Evolutionary conservation across 768 basidiomycete genomes (phyloP), one percentile per base, ranked within the genome.

Genomic region (Multifurca ochricompacta): DNA sequence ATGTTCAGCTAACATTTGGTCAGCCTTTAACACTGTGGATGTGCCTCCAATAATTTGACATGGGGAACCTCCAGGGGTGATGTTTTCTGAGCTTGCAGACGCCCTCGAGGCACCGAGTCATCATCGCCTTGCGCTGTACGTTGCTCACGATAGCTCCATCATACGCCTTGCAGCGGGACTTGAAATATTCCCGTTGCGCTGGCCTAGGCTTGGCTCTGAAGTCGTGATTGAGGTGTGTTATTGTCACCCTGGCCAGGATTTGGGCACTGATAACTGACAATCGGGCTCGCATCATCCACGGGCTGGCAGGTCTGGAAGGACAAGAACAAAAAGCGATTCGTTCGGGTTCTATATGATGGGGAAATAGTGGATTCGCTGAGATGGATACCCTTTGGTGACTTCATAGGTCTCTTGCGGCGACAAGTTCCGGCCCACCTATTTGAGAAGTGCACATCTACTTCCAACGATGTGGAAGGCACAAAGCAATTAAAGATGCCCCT

Each of bases 171-270:
- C 67, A 2, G 65, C 70, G 10, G 69, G 70, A 7, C 67, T 77
- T 10, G 72, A 71, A 4, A 63, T 58, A 31, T 58, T 59, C 13
- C 61, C 62, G 1, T 54, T 74, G 43, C 69, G 69, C 39, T 77
- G 77, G 76, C 76, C 75, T 0, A 73, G 74, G 1, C 65, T 75
- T 56, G 73, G 74, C 3, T 73, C 69, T 23, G 74, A 75, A 59
- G 68, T 75, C 13, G 53, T 71, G 47, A 71, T 74, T 64, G 74
- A 75, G 70, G 74, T 70, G 47, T 28, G 69, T 53, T 6, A 25
- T 32, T 2, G 18, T 11, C 13, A 2, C 39, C 19, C 34, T 39
- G 36, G 5, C 23, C 9, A 23, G 25, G 55, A 18, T 7, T 42
- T 11, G 32, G 6, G 11, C 8, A 21, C 28, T 10, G 7, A 11